Base-by-base conservation (phyloP, 108 stramenopile genomes). In the Thalassiosira profunda region DNA sequence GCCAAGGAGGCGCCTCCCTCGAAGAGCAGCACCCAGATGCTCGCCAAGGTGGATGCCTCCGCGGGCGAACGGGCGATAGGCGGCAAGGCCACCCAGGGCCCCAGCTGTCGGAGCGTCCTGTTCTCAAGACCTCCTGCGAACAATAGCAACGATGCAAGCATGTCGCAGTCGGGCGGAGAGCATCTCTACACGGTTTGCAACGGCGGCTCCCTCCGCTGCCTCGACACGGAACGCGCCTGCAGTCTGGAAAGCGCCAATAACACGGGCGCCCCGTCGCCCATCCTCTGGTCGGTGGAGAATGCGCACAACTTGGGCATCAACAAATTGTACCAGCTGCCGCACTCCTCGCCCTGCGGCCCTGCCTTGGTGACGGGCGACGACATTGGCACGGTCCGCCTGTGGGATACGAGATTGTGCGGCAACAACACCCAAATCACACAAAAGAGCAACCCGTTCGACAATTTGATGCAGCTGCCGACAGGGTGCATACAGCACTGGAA, bases 301-400 rank as follows among this genome's bases (percentile, higher is more conserved):
- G 86, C 86, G 10, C 82, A 90, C 25, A 44, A 80, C 23, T 58
- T 58, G 1, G 87, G 84, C 20, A 76, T 94, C 25, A 72, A 79
- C 25, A 70, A 68, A 15, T 31, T 95, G 24, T 71, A 78, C 51
- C 89, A 91, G 28, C 74, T 95, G 42, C 85, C 72, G 2, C 53
- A 67, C 11, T 33, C 42, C 21, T 67, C 75, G 36, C 63, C 59
- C 30, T 60, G 63, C 38, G 85, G 69, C 14, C 57, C 67, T 18
- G 49, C 89, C n/a, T 44, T 97, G 34, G 91, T 77, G 2, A 81
- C 91, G 6, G 93, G 96, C 5, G 93, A 97, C 80, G 96, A 97
- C 53, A 72, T 33, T 9, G 96, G 96, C 12, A 76, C 78, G 21
- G 72, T 97, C 17, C 81, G 90, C 40, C 44, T 97, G 4, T 94